Base-by-base conservation (phyloP, 2,329 filamentous ascomycete genomes). In the Ilyonectria sp. region DNA sequence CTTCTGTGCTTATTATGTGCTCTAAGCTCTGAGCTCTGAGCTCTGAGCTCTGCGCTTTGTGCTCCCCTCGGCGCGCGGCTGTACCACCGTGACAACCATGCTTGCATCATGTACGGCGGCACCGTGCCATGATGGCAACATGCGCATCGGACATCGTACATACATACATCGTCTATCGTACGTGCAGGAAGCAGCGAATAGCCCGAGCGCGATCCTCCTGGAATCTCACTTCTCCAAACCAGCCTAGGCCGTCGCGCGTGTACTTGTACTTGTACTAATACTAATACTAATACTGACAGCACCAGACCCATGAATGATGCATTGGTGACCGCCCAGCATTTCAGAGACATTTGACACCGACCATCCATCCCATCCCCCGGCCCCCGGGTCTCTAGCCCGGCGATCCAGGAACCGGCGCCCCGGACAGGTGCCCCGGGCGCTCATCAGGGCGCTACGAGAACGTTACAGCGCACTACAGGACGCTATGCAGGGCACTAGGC, bases 101-200 rank as follows among this genome's bases (percentile, higher is more conserved):
- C 47, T 23, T 60, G 35, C 33, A 53, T 26, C 26, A 26, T 26
- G 26, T 26, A 26, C 60, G 53, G 35, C 60, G 49, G 37, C 23
- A 59, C 61, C 54, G 49, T 50, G 46, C 50, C 50, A 55, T 47
- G 55, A 58, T 58, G 59, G 50, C 40, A 62, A 61, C 63, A 55
- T 62, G 63, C 47, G 63, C 49, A 62, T 62, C 63, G 63, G 44
- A 46, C 63, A 47, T 49, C 31, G 55, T n/a, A 66, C 59, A 50
- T n/a, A 66, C 59, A 50, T 43, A 15, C 44, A 58, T 66, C 63
- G 63, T 66, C 63, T 66, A 66, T 66, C 63, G 58, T 61, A 61
- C 63, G 53, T 66, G 60, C 63, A 62, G 63, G 37, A 47, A 47
- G 54, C 61, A 56, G 46, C 53, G 58, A 58, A 66, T 66, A 54